Conservation (phyloP, 2,329 filamentous ascomycete species). For the Alternaria tenuissima region DNA sequence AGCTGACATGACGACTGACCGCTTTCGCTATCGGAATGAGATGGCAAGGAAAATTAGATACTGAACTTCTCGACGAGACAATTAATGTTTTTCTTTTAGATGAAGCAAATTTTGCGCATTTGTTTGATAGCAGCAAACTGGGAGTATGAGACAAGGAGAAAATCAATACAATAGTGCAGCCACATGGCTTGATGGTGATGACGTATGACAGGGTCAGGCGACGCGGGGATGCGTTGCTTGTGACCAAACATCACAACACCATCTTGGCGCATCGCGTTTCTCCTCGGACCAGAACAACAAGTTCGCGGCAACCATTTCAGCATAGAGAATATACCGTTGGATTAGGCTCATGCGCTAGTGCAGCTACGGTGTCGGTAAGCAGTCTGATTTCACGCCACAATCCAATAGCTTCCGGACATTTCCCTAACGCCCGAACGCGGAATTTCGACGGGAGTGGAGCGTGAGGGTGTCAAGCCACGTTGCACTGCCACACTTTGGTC, state of each 20-base stretch:
- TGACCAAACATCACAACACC: slow-evolving; percentile 8
- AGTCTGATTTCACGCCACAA: background rate
- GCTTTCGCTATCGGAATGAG: background rate
- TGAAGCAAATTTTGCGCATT: background rate
- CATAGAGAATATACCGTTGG: background rate
- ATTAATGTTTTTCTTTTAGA: too few species aligned
- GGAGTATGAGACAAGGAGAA: background rate
- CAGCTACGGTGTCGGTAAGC: background rate
- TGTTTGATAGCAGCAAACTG: background rate
- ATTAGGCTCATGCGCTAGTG: slow-evolving; percentile 3
- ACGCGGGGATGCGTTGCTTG: slow-evolving; percentile 8
- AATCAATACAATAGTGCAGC: background rate
- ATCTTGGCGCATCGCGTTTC: background rate
- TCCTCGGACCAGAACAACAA: background rate
- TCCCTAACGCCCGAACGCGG: background rate
- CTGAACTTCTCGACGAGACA: too few species aligned
- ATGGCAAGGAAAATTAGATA: background rate
- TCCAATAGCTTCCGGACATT: background rate
- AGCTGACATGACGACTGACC: slow-evolving; percentile 2
- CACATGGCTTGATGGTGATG: slow-evolving; percentile 4
- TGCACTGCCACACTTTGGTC: background rate
- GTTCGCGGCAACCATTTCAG: background rate
- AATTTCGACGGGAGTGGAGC: background rate
- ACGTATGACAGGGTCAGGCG: slow-evolving; percentile 8
- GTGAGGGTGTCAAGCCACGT: background rate